phyloP scores from a whole-genome alignment of 2,329 filamentous ascomycete genomes.

The Alternaria postmessia region DNA sequence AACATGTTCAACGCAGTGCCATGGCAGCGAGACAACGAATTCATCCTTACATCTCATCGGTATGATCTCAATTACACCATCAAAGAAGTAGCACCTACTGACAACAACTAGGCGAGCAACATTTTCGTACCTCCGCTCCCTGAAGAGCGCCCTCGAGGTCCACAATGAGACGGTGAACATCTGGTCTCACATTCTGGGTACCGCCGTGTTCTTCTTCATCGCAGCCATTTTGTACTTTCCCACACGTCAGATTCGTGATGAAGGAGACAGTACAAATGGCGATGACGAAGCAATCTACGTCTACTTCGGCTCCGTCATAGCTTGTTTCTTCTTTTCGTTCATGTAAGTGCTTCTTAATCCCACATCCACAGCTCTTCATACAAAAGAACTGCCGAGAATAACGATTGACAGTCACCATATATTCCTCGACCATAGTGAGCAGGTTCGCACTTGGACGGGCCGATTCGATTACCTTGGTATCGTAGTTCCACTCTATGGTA shows the following conservation, averaged over 20 bases:
- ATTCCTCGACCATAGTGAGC: constrained; percentile 79
- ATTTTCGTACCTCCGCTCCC: constrained; percentile 1
- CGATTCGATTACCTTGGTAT: constrained; percentile 93
- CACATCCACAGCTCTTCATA: neutral
- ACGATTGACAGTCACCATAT: constrained; percentile 71
- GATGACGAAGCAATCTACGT: constrained; percentile 9
- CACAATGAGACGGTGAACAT: constrained; percentile 18
- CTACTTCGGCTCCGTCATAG: constrained; percentile 12
- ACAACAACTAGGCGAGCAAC: constrained; percentile 1
- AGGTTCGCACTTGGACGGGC: constrained; percentile 80
- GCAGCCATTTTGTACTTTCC: neutral
- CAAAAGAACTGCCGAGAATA: neutral
- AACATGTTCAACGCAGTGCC: constrained; percentile 2
- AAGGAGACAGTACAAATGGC: neutral
- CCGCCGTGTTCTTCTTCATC: neutral
- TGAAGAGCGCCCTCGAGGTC: constrained; percentile 3
- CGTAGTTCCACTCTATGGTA: constrained; percentile 72
- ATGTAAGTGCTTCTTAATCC: constrained; percentile 42
- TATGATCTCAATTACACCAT: neutral
- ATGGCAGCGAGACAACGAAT: constrained; percentile 19
- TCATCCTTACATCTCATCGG: constrained; percentile 10
- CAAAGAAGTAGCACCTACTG: neutral
- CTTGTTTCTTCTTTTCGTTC: constrained; percentile 17
- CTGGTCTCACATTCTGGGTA: constrained; percentile 12
- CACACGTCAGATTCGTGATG: too few species aligned